phyloP scores from a whole-genome alignment of 1,284 basidiomycete species.

The Tylopilus sp. region DNA sequence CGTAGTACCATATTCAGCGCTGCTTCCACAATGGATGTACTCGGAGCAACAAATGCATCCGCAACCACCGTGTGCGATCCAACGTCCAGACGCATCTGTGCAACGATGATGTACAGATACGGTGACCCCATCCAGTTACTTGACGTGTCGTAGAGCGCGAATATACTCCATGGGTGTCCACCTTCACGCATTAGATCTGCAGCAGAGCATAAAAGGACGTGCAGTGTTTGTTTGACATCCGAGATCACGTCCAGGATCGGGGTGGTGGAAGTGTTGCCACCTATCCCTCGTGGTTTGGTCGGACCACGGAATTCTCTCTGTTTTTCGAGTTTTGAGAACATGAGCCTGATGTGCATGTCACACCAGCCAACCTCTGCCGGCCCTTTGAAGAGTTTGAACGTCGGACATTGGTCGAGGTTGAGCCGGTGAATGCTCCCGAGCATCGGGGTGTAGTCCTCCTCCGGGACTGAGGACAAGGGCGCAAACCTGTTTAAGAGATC shows the following conservation, averaged over 20 bases:
- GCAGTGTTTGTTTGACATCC: conserved; percentile 34
- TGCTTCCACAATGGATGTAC: conserved; percentile 10
- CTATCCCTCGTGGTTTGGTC: too few relatives aligned
- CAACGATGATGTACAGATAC: conserved; percentile 43
- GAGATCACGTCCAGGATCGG: conserved; percentile 16
- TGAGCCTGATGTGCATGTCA: conserved; percentile 24
- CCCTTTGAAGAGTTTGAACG: conserved; percentile 18
- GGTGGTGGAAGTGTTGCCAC: too few relatives aligned
- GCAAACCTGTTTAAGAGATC: conserved; percentile 36
- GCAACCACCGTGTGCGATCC: conserved; percentile 44
- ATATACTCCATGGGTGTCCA: conserved; percentile 14
- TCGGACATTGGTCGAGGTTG: conserved; percentile 39
- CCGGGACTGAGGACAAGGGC: conserved; percentile 14
- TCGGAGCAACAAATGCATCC: conserved; percentile 44
- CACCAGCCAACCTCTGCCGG: conserved; percentile 26
- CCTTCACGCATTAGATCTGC: conserved; percentile 12
- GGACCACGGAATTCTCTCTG: background rate
- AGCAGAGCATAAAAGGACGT: conserved; percentile 24
- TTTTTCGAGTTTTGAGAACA: conserved; percentile 31
- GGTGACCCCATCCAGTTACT: conserved; percentile 1
- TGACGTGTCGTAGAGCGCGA: conserved; percentile 34
- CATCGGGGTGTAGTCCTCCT: conserved; percentile 14
- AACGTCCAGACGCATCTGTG: conserved; percentile 44
- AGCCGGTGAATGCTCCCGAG: conserved; percentile 46
- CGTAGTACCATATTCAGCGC: background rate